These are phyloP conservation scores for Petrea volubilis DNA, from an alignment of 257 asterid species.

Conservation along the genomic window DNA sequence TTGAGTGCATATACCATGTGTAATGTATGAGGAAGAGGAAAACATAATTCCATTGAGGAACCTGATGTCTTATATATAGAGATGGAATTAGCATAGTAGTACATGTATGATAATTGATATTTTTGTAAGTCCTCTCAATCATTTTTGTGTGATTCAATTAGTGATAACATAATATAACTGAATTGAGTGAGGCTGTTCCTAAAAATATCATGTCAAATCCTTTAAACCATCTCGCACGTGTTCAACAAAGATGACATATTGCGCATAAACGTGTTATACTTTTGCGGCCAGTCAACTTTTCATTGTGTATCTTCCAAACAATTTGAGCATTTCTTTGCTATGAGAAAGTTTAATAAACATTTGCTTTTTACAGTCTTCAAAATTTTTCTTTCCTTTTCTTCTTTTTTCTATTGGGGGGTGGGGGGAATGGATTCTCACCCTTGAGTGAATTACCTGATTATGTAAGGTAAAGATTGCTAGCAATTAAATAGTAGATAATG, in stretches of 20 bases:
- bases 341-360: not conserved
- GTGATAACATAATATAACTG: not conserved
- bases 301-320: not conserved
- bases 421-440: not conserved
- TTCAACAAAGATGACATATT: not conserved
- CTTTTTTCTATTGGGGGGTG: not conserved
- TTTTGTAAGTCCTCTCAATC: not conserved
- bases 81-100: not conserved
- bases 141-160: not conserved
- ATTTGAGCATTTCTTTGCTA: not conserved
- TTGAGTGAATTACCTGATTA: not conserved
- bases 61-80: no score
- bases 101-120: not conserved
- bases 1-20: not conserved
- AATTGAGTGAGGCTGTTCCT: not conserved
- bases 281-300: not conserved
- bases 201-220: not conserved
- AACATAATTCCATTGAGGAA: no score
- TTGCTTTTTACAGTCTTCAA: not conserved
- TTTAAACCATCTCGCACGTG: not conserved
- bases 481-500: not conserved
- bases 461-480: not conserved
- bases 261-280: not conserved
- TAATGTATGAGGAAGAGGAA: not conserved
- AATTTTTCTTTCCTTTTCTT: no score